A percentile compares a stretch with the other conserved stretches of the same genome.
Conservation (phyloP, 2,329 filamentous ascomycete genomes). For the Trichoderma sp. region DNA sequence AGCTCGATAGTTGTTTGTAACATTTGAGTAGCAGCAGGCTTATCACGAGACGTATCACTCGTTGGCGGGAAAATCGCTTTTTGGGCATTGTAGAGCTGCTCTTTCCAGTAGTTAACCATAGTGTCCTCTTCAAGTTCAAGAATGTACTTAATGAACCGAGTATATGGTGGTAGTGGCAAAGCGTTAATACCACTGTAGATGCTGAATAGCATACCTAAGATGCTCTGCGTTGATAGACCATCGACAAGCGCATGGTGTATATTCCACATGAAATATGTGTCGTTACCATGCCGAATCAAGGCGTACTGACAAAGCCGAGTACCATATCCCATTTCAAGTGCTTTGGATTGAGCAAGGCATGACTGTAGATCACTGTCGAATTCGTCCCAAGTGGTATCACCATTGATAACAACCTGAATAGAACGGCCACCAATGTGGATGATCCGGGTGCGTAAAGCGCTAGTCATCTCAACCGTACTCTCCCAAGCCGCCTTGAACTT, state of each 20-base stretch:
- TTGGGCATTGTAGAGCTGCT: conserved; percentile 17
- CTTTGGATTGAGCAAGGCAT: neutral
- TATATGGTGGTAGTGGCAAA: neutral
- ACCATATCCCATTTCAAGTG: conserved; percentile 14
- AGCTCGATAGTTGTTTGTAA: neutral
- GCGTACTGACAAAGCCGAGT: neutral
- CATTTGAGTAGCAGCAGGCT: neutral
- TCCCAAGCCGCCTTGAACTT: conserved; percentile 25
- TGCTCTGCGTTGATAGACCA: neutral
- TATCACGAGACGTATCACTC: neutral
- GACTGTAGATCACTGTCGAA: neutral
- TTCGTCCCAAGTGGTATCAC: conserved; percentile 5
- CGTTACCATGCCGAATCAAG: neutral
- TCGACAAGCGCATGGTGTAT: conserved; percentile 13
- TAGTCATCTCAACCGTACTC: conserved; percentile 17
- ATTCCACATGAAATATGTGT: conserved; percentile 4
- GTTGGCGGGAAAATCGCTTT: conserved; percentile 14
- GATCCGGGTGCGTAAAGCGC: conserved; percentile 24
- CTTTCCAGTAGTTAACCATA: conserved; percentile 18
- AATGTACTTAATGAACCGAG: neutral
- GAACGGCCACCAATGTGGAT: conserved; percentile 17
- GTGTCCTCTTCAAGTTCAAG: conserved; percentile 1
- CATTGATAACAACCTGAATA: conserved; percentile 19
- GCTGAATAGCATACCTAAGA: neutral
- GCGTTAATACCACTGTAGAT: neutral